Evolutionary conservation across 345 rosid genomes (phyloP).

Genomic region (Camelina laxa): DNA sequence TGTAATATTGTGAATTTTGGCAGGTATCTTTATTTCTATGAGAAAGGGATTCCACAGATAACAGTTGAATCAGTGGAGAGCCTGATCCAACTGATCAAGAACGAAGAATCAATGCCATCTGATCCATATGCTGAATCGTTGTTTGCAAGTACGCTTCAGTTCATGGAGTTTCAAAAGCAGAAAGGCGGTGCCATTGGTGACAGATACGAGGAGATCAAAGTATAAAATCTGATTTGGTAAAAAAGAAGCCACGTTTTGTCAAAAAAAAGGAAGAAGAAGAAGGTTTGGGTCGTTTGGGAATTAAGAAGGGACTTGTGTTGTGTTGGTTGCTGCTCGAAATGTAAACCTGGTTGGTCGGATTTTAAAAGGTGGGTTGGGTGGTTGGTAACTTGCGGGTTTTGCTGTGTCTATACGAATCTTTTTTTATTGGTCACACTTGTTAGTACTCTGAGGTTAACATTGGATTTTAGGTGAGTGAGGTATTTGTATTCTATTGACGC

Average conservation of each 20-base stretch:
- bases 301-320: conserved; percentile 4
- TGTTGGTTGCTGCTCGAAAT: conserved; percentile 25
- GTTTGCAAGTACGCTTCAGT: conserved; percentile 74
- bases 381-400: conserved; percentile 36
- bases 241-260: conserved; percentile 20
- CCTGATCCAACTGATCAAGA: conserved; percentile 73
- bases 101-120: conserved; percentile 55
- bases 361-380: conserved; percentile 11
- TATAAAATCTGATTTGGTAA: conserved; percentile 45
- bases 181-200: conserved; percentile 91
- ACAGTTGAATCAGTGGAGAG: conserved; percentile 76
- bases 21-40: conserved; percentile 90
- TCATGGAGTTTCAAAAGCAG: conserved; percentile 91
- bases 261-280: background rate
- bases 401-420: conserved; percentile 28
- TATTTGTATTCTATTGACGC: background rate
- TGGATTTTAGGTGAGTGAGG: conserved; percentile 20
- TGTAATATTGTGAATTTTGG: conserved; percentile 9
- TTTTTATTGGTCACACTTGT: conserved; percentile 4
- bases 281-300: conserved; percentile 18
- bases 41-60: conserved; percentile 87
- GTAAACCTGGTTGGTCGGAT: conserved; percentile 26
- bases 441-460: conserved; percentile 25
- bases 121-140: conserved; percentile 83
- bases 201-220: conserved; percentile 74